Evolutionary conservation across 2,329 filamentous ascomycete species (phyloP).

Genomic region (Colletotrichum spinosum): DNA sequence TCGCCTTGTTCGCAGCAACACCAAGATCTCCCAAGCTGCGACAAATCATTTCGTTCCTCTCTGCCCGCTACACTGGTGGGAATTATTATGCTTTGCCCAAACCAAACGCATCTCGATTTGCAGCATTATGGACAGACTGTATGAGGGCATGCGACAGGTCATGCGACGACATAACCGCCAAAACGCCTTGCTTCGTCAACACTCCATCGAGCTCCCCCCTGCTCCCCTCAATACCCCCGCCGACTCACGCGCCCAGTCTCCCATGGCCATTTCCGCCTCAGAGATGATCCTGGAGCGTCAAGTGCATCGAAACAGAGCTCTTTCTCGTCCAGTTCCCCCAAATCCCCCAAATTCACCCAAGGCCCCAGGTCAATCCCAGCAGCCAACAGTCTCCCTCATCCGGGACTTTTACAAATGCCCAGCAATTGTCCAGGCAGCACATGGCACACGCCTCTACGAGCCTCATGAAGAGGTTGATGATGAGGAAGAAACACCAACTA

Average conservation of each 20-base stretch:
- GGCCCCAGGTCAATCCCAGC: slow-evolving; percentile 5
- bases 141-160: slow-evolving; percentile 28
- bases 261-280: not conserved
- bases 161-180: slow-evolving; percentile 26
- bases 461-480: not conserved
- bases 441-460: slow-evolving; percentile 7
- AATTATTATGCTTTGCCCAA: too few species aligned
- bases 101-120: not conserved
- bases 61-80: not conserved
- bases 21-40: slow-evolving; percentile 8
- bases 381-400: slow-evolving; percentile 18
- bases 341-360: slow-evolving; percentile 35
- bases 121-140: slow-evolving; percentile 14
- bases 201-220: slow-evolving; percentile 31
- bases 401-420: slow-evolving; percentile 28
- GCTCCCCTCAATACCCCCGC: slow-evolving; percentile 31
- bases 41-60: not conserved
- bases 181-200: slow-evolving; percentile 17
- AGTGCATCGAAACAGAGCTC: slow-evolving; percentile 28
- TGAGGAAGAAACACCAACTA: slow-evolving; percentile 30
- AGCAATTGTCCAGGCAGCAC: slow-evolving; percentile 14
- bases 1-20: not conserved
- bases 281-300: slow-evolving; percentile 17
- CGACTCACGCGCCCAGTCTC: slow-evolving; percentile 26
- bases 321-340: slow-evolving; percentile 27